Evolutionary conservation across 768 basidiomycete genomes (phyloP).

Genomic region (Epithele typhae): DNA sequence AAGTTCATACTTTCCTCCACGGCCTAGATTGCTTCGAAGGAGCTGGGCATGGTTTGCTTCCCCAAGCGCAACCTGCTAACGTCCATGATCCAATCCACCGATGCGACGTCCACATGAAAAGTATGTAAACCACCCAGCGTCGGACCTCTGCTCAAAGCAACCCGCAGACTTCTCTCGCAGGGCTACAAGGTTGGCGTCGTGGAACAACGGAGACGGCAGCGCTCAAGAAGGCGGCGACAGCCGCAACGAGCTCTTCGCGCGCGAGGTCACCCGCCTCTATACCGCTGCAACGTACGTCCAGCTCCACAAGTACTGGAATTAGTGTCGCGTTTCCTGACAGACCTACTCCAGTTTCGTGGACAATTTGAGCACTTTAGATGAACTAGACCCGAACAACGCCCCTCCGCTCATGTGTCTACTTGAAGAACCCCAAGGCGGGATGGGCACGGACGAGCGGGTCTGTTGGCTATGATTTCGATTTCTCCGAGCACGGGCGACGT

Average conservation of each 20-base stretch:
- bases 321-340: not conserved
- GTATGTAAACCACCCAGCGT: slow-evolving; percentile 32
- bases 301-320: not conserved
- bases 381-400: slow-evolving; percentile 47
- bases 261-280: slow-evolving; percentile 73
- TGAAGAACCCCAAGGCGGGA: slow-evolving; percentile 42
- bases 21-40: slow-evolving; percentile 62
- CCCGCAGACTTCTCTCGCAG: slow-evolving; percentile 59
- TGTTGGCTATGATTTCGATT: slow-evolving; percentile 72
- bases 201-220: slow-evolving; percentile 85
- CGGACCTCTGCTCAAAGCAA: slow-evolving; percentile 2
- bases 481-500: slow-evolving; percentile 90
- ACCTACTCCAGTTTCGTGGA: slow-evolving; percentile 68
- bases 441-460: slow-evolving; percentile 41
- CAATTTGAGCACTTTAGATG: slow-evolving; percentile 64
- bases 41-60: slow-evolving; percentile 76
- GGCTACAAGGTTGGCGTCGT: slow-evolving; percentile 85
- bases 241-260: slow-evolving; percentile 65
- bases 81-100: slow-evolving; percentile 72
- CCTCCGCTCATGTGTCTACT: slow-evolving; percentile 78
- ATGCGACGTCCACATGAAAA: slow-evolving; percentile 71
- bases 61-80: slow-evolving; percentile 67
- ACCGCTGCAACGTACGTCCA: slow-evolving; percentile 79
- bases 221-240: slow-evolving; percentile 80
- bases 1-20: not conserved